Evolutionary conservation across 192 early-diverging fungal genomes (phyloP).

Genomic region (Jimgerdemannia flammicorona): DNA sequence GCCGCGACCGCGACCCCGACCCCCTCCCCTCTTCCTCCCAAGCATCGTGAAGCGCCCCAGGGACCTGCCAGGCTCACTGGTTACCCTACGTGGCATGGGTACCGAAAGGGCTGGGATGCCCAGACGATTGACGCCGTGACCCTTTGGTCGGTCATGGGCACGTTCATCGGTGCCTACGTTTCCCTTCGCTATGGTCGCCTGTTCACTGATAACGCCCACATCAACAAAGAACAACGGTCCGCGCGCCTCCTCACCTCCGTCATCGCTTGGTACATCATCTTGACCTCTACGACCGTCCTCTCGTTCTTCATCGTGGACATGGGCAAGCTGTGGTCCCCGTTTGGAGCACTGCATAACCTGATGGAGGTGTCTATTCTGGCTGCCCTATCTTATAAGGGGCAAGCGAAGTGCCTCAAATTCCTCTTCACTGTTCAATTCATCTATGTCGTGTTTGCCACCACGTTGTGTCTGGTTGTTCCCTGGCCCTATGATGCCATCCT

Average conservation of each 20-base stretch:
- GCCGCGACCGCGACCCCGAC: background rate
- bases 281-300: background rate
- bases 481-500: too few species aligned
- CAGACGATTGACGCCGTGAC: background rate
- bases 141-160: background rate
- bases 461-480: too few species aligned
- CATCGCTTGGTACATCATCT: background rate
- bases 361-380: background rate
- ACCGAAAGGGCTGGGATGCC: background rate
- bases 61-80: background rate
- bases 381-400: too few species aligned
- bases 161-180: background rate
- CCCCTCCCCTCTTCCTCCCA: background rate
- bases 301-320: background rate
- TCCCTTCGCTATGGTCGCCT: background rate
- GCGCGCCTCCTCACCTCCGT: background rate
- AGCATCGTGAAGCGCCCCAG: background rate
- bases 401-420: too few species aligned
- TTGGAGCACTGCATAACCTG: background rate
- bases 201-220: background rate
- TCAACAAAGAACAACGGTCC: background rate
- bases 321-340: background rate
- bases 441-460: too few species aligned
- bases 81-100: background rate
- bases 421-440: too few species aligned